Percentiles rank a stretch among this genome's conserved stretches.
phyloP scores from a whole-genome alignment of 202 grass and related monocot genomes.

The Brachypodium distachyon region DNA sequence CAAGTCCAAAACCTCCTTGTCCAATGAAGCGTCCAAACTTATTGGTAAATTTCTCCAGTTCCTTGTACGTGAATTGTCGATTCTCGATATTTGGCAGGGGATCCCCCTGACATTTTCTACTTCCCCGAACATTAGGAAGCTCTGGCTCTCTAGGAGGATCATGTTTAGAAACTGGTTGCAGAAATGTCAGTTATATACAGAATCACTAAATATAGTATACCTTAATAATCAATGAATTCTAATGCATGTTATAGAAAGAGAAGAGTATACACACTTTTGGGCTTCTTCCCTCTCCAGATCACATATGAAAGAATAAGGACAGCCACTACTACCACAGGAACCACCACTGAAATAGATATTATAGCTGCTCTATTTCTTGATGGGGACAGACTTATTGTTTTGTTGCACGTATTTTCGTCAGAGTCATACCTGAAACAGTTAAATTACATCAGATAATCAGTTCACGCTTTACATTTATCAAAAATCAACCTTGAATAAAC shows the following conservation, averaged over 20 bases:
- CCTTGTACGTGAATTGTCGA: conserved; percentile 4
- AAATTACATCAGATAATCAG: not conserved
- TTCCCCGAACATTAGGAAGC: not conserved
- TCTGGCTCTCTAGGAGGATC: not conserved
- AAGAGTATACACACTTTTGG: not conserved
- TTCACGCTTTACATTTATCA: not conserved
- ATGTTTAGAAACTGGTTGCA: not conserved
- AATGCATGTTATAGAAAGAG: not conserved
- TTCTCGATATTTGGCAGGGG: not conserved
- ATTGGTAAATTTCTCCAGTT: conserved; percentile 21
- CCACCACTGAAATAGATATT: not conserved
- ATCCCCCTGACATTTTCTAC: not conserved
- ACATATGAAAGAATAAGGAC: conserved; percentile 7
- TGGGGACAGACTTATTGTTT: not conserved
- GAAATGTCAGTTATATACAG: not conserved
- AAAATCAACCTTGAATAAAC: not conserved
- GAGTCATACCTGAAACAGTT: not conserved
- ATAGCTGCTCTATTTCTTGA: not conserved
- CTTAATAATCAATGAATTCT: not conserved
- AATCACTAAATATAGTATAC: not conserved
- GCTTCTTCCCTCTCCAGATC: conserved; percentile 6
- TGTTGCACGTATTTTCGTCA: not conserved
- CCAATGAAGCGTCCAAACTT: conserved; percentile 33
- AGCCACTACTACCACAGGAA: not conserved
- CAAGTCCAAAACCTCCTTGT: conserved; percentile 37